These are phyloP conservation scores for Lycium barbarum DNA, from an alignment of 257 asterid species.

Conservation along the genomic window DNA sequence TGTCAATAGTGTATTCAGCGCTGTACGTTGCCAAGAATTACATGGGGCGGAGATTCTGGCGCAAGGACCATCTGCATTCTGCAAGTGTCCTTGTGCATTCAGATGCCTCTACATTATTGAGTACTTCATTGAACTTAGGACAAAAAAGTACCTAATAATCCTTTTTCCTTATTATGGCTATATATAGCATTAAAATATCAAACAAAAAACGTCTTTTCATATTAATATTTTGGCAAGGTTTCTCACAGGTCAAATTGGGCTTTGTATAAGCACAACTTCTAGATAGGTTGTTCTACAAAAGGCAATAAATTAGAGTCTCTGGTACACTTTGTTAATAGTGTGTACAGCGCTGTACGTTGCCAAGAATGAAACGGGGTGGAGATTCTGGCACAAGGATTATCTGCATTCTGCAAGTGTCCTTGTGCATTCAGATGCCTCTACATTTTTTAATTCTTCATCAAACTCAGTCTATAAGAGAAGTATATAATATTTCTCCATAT, in stretches of 20 bases:
- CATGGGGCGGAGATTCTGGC: neutral
- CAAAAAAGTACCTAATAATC: no score
- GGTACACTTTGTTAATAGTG: neutral
- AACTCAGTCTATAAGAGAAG: neutral
- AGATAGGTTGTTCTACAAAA: neutral
- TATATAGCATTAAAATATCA: no score
- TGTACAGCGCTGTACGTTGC: constrained; percentile 15
- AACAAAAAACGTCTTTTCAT: no score
- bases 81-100: constrained; percentile 19
- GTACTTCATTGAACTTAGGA: neutral
- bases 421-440: constrained; percentile 9
- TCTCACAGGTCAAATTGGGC: no score
- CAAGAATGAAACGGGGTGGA: constrained; percentile 11
- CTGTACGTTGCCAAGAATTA: constrained; percentile 23
- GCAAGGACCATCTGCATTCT: neutral
- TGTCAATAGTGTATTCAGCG: neutral
- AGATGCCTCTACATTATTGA: neutral
- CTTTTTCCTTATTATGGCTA: no score
- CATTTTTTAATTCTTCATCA: neutral
- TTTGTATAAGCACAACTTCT: no score
- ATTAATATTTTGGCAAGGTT: no score
- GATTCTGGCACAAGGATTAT: neutral
- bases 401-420: neutral
- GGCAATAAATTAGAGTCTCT: constrained; percentile 26
- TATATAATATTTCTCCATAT: neutral